Evolutionary conservation across 768 basidiomycete genomes (phyloP).

Genomic region (Amanita subjunquillea): DNA sequence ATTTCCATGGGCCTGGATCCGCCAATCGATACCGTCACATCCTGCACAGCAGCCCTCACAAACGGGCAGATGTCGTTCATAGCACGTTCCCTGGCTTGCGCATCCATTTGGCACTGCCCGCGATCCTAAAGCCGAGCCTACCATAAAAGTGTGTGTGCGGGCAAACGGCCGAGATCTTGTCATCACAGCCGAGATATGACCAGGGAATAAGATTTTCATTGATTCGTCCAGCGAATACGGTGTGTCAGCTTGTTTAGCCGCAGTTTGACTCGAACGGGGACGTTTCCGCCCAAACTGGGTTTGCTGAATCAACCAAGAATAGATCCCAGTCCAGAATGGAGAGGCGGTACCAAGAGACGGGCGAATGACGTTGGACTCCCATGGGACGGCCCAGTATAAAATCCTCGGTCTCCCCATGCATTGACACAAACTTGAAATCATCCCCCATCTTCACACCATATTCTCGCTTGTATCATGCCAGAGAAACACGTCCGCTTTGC

Average conservation of each 20-base stretch:
- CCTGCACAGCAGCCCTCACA: not conserved
- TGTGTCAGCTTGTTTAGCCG: not conserved
- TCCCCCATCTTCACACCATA: not conserved
- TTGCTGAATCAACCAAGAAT: not conserved
- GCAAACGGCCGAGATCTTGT: not conserved
- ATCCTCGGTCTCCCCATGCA: not conserved
- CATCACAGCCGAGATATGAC: not conserved
- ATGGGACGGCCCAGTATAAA: not conserved
- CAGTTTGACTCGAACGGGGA: not conserved
- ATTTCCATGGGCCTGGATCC: not conserved
- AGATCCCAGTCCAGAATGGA: not conserved
- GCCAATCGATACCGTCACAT: not conserved
- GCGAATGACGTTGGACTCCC: not conserved
- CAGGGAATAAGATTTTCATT: no score
- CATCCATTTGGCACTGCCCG: not conserved
- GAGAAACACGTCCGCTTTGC: not conserved
- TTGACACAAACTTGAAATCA: not conserved
- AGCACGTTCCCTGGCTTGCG: not conserved
- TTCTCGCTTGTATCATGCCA: not conserved
- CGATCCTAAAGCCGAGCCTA: not conserved
- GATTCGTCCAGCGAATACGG: not conserved
- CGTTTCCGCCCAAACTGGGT: not conserved
- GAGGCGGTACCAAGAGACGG: not conserved
- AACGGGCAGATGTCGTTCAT: not conserved
- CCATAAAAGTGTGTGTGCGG: not conserved